Percentiles rank a stretch among this genome's conserved stretches.
phyloP scores from a whole-genome alignment of 2,329 filamentous ascomycete genomes.

The Orbilia oligospora region DNA sequence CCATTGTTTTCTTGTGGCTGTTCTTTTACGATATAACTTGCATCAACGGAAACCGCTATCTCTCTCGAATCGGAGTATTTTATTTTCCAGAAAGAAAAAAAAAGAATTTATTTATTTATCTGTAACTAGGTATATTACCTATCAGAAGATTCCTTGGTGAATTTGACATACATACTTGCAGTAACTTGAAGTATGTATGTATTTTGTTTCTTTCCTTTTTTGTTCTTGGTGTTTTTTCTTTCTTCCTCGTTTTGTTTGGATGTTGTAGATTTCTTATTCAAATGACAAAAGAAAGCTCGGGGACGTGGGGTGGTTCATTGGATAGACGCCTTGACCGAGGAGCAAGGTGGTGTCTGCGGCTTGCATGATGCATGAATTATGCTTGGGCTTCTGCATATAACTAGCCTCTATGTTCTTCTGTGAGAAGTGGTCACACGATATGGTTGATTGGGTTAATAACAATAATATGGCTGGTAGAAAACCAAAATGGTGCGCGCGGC shows the following conservation, averaged over 20 bases:
- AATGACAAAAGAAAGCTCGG: slow-evolving; percentile 34
- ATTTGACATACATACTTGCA: slow-evolving; percentile 26
- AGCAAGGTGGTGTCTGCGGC: slow-evolving; percentile 34
- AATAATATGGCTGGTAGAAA: too few relatives aligned
- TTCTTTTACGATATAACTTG: too few relatives aligned
- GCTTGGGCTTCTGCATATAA: slow-evolving; percentile 31
- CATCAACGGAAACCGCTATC: slow-evolving; percentile 22
- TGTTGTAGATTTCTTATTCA: slow-evolving; percentile 27
- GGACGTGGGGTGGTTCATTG: slow-evolving; percentile 47
- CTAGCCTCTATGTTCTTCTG: slow-evolving; percentile 13
- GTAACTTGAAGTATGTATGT: slow-evolving; percentile 6
- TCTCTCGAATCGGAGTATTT: slow-evolving; percentile 59
- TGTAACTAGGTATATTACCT: too few relatives aligned
- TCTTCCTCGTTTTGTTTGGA: too few relatives aligned
- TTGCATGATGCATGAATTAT: slow-evolving; percentile 42
- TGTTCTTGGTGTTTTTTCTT: not conserved
- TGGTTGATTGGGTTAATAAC: slow-evolving; percentile 27
- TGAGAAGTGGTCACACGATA: slow-evolving; percentile 55
- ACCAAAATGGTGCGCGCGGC: too few relatives aligned
- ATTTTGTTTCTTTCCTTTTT: not conserved
- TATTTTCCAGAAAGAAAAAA: not conserved
- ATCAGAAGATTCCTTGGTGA: slow-evolving; percentile 39
- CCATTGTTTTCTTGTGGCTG: slow-evolving; percentile 16
- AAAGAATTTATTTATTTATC: too few relatives aligned
- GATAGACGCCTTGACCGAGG: slow-evolving; percentile 6